Evolutionary conservation across 1,139 yeast genomes (phyloP).

Genomic region (Kodamaea derodonti): DNA sequence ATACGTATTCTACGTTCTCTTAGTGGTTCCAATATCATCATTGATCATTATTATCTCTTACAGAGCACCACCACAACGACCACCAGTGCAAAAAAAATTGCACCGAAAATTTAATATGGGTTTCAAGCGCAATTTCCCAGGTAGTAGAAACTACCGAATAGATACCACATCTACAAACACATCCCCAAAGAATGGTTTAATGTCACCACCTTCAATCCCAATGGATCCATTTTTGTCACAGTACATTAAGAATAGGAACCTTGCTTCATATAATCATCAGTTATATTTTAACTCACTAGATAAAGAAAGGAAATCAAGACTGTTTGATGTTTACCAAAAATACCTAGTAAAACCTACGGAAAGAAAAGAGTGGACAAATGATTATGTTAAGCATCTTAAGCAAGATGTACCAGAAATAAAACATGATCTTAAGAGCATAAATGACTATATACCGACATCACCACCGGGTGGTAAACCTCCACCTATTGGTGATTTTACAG

Average conservation of each 20-base stretch:
- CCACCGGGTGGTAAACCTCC: conserved; percentile 1
- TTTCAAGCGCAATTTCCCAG: background rate
- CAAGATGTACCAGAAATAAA: too few relatives aligned
- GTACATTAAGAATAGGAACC: conserved; percentile 22
- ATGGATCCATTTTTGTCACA: conserved; percentile 27
- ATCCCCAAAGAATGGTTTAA: conserved; percentile 4
- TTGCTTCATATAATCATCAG: conserved; percentile 19
- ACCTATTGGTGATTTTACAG: background rate
- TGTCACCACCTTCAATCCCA: conserved; percentile 11
- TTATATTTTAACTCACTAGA: conserved; percentile 23
- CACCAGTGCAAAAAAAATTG: background rate
- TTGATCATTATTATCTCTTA: background rate
- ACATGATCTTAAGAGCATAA: background rate
- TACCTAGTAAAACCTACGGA: conserved; percentile 16
- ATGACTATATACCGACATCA: conserved; percentile 3
- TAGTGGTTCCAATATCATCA: too few relatives aligned
- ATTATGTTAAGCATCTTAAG: too few relatives aligned
- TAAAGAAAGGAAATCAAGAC: conserved; percentile 20
- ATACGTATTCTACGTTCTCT: background rate
- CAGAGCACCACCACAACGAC: background rate
- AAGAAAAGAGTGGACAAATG: conserved; percentile 2
- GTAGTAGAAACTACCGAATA: background rate
- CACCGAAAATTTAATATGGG: background rate
- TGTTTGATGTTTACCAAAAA: conserved; percentile 25
- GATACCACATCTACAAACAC: conserved; percentile 1